Evolutionary conservation across 2,329 filamentous ascomycete genomes (phyloP).

Genomic region (Cryphonectria naterciae): DNA sequence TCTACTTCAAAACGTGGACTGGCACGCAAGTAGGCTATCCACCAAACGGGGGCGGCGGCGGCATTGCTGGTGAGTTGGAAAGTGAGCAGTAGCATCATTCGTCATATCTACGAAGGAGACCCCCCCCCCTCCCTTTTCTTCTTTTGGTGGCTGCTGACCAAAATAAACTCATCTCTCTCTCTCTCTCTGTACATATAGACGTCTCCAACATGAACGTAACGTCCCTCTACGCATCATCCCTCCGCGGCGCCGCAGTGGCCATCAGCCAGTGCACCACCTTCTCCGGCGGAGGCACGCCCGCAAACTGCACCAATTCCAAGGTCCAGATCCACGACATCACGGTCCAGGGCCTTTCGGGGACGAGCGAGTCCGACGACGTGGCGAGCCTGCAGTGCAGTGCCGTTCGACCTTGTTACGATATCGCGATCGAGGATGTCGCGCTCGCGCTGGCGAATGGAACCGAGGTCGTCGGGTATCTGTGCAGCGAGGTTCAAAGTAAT

Average conservation of each 20-base stretch:
- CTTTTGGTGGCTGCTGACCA: no score
- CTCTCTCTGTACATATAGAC: background rate
- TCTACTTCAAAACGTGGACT: conserved; percentile 55
- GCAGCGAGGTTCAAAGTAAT: conserved; percentile 15
- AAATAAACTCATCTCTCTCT: background rate
- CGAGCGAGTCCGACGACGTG: conserved; percentile 15
- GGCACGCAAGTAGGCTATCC: conserved; percentile 47
- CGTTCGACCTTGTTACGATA: conserved; percentile 24
- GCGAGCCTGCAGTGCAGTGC: conserved; percentile 29
- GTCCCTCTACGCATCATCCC: conserved; percentile 24
- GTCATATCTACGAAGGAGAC: background rate
- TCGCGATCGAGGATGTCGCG: conserved; percentile 16
- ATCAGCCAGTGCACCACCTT: conserved; percentile 35
- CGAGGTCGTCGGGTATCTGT: conserved; percentile 17
- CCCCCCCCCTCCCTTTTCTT: background rate
- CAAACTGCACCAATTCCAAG: conserved; percentile 33
- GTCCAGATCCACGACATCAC: conserved; percentile 32
- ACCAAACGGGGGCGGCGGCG: conserved; percentile 54
- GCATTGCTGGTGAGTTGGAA: conserved; percentile 43
- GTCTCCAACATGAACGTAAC: conserved; percentile 19
- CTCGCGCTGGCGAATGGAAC: conserved; percentile 16
- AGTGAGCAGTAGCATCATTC: background rate
- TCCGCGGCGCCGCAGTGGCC: conserved; percentile 32
- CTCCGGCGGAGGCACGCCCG: conserved; percentile 30
- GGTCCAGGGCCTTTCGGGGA: conserved; percentile 22